Evolutionary conservation across 2,329 filamentous ascomycete genomes (phyloP).

Genomic region (Ceratocystis cacaofunesta): DNA sequence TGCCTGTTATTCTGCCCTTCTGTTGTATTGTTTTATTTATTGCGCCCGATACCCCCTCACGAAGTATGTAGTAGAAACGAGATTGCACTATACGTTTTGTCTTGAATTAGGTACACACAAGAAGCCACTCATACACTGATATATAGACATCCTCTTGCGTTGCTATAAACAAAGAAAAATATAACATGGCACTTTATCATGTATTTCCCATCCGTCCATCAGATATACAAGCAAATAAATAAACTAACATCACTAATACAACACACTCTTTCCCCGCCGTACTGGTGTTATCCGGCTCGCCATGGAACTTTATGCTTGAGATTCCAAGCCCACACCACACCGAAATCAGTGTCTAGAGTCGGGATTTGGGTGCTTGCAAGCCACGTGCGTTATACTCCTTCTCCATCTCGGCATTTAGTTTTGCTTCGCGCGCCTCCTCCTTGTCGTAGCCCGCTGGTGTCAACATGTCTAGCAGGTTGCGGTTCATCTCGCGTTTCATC

Average conservation of each 20-base stretch:
- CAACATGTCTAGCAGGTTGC: slow-evolving; percentile 46
- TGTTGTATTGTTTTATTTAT: slow-evolving; percentile 13
- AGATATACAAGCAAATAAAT: not conserved
- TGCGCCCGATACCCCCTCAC: not conserved
- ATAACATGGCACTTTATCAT: not conserved
- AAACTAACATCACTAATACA: not conserved
- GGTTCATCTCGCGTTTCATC: slow-evolving; percentile 64
- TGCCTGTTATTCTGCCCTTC: not conserved
- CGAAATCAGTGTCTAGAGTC: slow-evolving; percentile 9
- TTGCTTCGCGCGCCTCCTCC: slow-evolving; percentile 33
- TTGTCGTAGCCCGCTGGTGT: slow-evolving; percentile 35
- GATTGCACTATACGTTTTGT: not conserved
- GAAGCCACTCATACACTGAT: not conserved
- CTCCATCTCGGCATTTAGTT: slow-evolving; percentile 34
- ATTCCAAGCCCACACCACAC: not conserved
- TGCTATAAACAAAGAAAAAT: not conserved
- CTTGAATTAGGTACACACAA: not conserved
- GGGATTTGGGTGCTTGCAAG: slow-evolving; percentile 25
- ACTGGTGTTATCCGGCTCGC: not conserved
- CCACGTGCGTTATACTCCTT: slow-evolving; percentile 23
- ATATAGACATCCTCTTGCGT: not conserved
- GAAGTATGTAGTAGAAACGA: not conserved
- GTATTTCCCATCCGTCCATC: not conserved
- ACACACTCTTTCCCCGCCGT: not conserved
- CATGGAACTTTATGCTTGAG: not conserved